Percentiles rank a stretch among this genome's conserved stretches.
Conservation (phyloP, 805 yeast species). For the Ogataea kodamae region DNA sequence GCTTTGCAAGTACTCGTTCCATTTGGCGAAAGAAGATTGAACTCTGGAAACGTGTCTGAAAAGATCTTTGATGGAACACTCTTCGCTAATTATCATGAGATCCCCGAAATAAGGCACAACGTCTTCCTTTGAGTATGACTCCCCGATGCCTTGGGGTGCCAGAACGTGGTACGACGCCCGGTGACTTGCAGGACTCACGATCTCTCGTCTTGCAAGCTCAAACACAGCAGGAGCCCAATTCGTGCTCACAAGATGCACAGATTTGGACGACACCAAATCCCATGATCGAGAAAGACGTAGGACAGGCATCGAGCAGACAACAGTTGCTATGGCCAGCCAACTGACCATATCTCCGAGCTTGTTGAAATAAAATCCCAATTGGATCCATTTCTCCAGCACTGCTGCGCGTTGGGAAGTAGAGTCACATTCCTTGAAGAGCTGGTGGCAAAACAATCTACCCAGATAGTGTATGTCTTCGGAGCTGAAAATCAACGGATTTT, state of each 20-base stretch:
- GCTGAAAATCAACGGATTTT: constrained; percentile 77
- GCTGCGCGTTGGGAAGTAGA: constrained; percentile 52
- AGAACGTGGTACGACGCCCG: constrained; percentile 66
- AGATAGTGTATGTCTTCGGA: constrained; percentile 68
- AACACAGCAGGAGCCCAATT: constrained; percentile 94
- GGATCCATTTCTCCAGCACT: constrained; percentile 77
- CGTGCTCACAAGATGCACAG: constrained; percentile 57
- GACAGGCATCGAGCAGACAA: constrained; percentile 78
- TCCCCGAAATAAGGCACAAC: constrained; percentile 94
- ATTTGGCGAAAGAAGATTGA: constrained; percentile 69
- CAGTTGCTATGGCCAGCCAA: constrained; percentile 87
- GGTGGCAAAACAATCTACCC: constrained; percentile 65
- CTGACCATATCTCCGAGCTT: constrained; percentile 87
- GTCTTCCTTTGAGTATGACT: constrained; percentile 64
- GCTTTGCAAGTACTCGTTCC: constrained; percentile 67
- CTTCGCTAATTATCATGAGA: constrained; percentile 50
- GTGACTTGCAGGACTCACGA: constrained; percentile 53
- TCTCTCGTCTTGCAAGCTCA: constrained; percentile 75
- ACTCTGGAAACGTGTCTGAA: constrained; percentile 66
- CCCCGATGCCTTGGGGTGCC: constrained; percentile 86
- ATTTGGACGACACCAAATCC: constrained; percentile 61
- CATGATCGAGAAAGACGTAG: constrained; percentile 72
- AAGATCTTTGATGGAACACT: constrained; percentile 44
- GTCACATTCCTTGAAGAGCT: constrained; percentile 55
- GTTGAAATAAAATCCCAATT: constrained; percentile 73